phyloP scores from a whole-genome alignment of 2,329 filamentous ascomycete genomes.

The Hymenoscyphus infarciens region DNA sequence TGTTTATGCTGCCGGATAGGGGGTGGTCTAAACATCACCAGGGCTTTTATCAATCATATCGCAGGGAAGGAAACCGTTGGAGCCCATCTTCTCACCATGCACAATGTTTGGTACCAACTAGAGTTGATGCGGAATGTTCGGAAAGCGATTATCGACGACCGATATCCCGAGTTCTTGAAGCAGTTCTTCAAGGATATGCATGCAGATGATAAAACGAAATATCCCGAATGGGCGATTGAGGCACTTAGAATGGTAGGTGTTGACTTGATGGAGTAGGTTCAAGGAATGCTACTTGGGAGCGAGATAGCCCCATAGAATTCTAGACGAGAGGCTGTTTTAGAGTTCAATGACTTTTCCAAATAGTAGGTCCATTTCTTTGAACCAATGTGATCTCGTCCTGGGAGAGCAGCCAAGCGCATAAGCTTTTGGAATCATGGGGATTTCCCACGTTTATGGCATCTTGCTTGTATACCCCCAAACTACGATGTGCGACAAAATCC shows the following conservation, averaged over 20 bases:
- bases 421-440: background rate
- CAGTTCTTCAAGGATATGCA: slow-evolving; percentile 77
- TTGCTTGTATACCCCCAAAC: background rate
- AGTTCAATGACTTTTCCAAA: background rate
- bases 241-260: slow-evolving; percentile 78
- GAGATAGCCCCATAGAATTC: slow-evolving; percentile 1
- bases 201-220: slow-evolving; percentile 55
- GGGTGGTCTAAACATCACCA: slow-evolving; percentile 73
- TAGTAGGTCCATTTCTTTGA: background rate
- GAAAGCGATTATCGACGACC: slow-evolving; percentile 75
- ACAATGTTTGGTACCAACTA: slow-evolving; percentile 93
- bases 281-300: background rate
- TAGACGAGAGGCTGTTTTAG: background rate
- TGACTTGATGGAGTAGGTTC: slow-evolving; percentile 51
- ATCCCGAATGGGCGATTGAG: slow-evolving; percentile 80
- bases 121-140: slow-evolving; percentile 74
- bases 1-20: slow-evolving; percentile 72
- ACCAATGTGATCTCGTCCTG: background rate
- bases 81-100: slow-evolving; percentile 79
- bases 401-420: background rate
- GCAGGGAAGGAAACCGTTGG: slow-evolving; percentile 92
- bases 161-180: slow-evolving; percentile 73
- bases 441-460: background rate
- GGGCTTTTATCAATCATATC: slow-evolving; percentile 88
- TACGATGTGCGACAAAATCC: background rate